Evolutionary conservation across 768 basidiomycete species (phyloP), one percentile per base, ranked within the genome.

Genomic region (Coprinellus micaceus): DNA sequence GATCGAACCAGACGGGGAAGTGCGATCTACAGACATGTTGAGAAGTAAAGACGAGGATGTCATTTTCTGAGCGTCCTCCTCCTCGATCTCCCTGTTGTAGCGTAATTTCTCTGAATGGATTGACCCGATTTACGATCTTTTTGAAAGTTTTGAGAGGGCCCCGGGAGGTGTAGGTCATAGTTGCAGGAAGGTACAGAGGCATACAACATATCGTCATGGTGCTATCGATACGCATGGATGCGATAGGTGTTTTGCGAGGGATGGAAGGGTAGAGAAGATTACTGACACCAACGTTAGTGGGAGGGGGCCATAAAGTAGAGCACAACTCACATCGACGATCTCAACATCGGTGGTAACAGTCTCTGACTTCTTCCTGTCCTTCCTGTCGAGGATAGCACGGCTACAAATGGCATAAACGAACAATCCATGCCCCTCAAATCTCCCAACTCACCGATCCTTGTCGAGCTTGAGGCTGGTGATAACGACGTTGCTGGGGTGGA

Each of bases 401-500:
- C 90, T 91, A 41, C 26, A 49, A 54, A 36, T 63, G 40, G 53
- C n/a, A 24, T 58, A 12, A 36, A 53, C 24, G 30, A 41, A 25
- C 58, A 33, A 17, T 12, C 30, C 41, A 37, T 36, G 24, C 24
- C 15, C 19, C 24, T 21, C 50, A 29, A 44, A 36, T 21, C 41
- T 41, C 7, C 47, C 22, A 36, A 69, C 79, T 52, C 40, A 87
- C 88, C 88, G 80, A 76, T 94, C 92, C 74, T 92, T 94, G 76
- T 94, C 91, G 59, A 93, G 78, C 79, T 98, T 97, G 75, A 97
- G 84, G 66, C 78, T 89, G 62, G 86, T 86, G 70, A 99, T 93
- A 61, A 96, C 91, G 52, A 98, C 94, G 71, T 97, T 98, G 79
- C 89, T 92, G 57, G 96, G 94, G 81, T 96, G 89, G 65, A 99